These are phyloP conservation scores for Globisporangium lucens DNA, from an alignment of 352 stramenopile genomes.

Conservation along the genomic window DNA sequence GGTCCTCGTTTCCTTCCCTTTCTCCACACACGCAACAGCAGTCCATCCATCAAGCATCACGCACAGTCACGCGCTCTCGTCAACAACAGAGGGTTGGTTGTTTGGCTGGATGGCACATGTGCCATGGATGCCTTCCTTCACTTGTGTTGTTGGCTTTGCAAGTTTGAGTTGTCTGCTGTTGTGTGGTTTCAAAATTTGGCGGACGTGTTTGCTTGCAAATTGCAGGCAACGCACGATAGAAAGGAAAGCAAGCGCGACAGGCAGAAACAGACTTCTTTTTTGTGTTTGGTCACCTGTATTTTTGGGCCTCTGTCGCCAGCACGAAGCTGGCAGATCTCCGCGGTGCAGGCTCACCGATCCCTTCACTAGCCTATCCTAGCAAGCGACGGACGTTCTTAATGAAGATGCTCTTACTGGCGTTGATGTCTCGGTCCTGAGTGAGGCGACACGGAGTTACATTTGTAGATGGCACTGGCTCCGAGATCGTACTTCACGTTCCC, in stretches of 20 bases:
- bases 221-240: background rate
- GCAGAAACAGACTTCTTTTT: background rate
- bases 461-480: too few species aligned
- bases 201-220: background rate
- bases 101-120: background rate
- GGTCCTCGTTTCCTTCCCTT: conserved; percentile 2
- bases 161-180: background rate
- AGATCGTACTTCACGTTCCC: too few species aligned
- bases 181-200: background rate
- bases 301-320: too few species aligned
- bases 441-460: too few species aligned
- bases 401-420: too few species aligned
- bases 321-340: too few species aligned
- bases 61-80: background rate
- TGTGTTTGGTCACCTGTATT: background rate
- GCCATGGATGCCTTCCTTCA: background rate
- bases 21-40: background rate
- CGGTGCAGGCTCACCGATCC: too few species aligned
- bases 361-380: too few species aligned
- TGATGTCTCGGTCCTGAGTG: too few species aligned
- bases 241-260: background rate
- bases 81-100: background rate
- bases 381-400: too few species aligned
- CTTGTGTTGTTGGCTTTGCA: background rate
- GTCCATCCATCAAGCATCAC: background rate